These are phyloP conservation scores for Penicillium expansum DNA, from an alignment of 2,329 filamentous ascomycete species.

Conservation along the genomic window DNA sequence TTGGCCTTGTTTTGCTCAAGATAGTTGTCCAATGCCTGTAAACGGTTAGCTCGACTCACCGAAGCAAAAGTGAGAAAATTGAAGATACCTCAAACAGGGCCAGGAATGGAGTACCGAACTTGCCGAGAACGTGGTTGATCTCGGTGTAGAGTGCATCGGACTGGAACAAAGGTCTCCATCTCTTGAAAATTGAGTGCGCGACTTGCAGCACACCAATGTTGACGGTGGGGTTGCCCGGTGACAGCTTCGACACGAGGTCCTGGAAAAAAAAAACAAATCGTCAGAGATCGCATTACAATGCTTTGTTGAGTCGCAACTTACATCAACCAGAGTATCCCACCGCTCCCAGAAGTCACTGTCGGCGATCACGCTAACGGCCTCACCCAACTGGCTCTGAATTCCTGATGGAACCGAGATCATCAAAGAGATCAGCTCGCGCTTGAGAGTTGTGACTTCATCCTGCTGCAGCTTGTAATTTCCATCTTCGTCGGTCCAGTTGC, in stretches of 20 bases:
- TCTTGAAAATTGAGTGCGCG: constrained; percentile 94
- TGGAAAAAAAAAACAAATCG: constrained; percentile 31
- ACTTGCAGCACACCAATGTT: constrained; percentile 96
- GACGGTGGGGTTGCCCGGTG: constrained; percentile 72
- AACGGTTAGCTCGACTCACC: constrained; percentile 9
- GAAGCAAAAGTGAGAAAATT: not conserved
- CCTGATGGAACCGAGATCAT: constrained; percentile 89
- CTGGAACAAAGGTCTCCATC: constrained; percentile 91
- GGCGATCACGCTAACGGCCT: constrained; percentile 94
- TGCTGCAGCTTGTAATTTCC: constrained; percentile 83
- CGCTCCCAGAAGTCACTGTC: constrained; percentile 96
- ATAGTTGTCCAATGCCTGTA: constrained; percentile 49
- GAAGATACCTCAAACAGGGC: constrained; percentile 67
- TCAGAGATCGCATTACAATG: not conserved
- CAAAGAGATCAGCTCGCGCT: constrained; percentile 88
- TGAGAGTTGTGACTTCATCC: constrained; percentile 85
- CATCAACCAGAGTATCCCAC: constrained; percentile 93
- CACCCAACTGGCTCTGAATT: constrained; percentile 90
- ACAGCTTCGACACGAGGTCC: constrained; percentile 86
- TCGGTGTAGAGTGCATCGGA: constrained; percentile 91
- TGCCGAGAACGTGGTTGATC: constrained; percentile 89
- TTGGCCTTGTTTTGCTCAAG: constrained; percentile 74
- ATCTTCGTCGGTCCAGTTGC: constrained; percentile 94
- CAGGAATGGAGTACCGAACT: constrained; percentile 81
- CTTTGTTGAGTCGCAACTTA: constrained; percentile 40